Evolutionary conservation across 352 stramenopile genomes (phyloP), one percentile per base, ranked within the genome.

Genomic region (Phytophthora syringae): DNA sequence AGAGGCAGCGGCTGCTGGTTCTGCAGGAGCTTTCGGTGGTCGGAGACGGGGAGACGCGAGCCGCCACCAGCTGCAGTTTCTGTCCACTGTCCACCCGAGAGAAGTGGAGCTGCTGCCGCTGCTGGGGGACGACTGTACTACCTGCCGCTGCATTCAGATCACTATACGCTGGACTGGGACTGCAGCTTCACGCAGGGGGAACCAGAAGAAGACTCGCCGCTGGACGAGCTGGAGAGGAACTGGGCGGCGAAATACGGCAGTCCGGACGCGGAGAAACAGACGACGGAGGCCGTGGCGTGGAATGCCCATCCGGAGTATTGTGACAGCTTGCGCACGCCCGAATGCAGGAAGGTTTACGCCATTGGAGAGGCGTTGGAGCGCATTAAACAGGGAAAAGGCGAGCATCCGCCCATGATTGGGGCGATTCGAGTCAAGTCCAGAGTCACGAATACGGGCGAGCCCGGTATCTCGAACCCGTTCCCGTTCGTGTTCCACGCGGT

Each of bases 401-500:
- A 24, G 7, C 52, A 51, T 36, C 73, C 76, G 15, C 76, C 76
- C 3, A 83, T 93, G 61, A 37, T 80, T 16, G 84, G 84, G 1
- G 64, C 75, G 3, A 74, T 93, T 28, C 74, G 74, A 0, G 77
- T 86, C 42, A 91, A 90, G 56, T 93, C 84, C 1, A 67, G 61
- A 34, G 53, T 88, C 20, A 77, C 67, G 12, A 80, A 91, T 25
- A 28, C 88, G 10, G 82, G 78, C 1, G 67, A 81, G 15, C 69
- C 80, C 2, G 52, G 56, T 15, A 51, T 81, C 0, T 13, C 62
- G 2, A 88, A 89, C 52, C 65, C 71, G 4, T 86, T 93, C 42
- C 82, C 84, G 22, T 93, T 90, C 55, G 74, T 75, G 27, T 93
- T 93, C 44, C 80, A 89, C 22, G 74, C 82, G 10, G 66, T 90